phyloP scores from a whole-genome alignment of 371 early-diverging fungal genomes.

The Blakeslea trispora region DNA sequence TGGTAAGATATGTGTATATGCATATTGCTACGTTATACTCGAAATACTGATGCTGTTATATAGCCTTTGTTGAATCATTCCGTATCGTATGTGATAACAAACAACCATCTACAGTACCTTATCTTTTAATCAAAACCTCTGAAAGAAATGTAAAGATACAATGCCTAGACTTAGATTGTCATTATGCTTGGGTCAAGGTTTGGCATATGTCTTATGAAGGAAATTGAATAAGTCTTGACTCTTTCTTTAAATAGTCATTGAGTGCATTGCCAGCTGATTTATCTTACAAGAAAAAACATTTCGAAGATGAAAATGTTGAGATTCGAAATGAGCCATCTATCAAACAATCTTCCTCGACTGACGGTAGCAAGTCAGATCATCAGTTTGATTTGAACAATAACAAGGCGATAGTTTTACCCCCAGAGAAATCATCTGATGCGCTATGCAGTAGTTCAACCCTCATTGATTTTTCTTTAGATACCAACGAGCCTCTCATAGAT shows the following conservation, averaged over 20 bases:
- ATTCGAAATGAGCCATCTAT: no score
- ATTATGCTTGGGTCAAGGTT: slow-evolving; percentile 56
- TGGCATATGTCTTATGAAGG: neutral
- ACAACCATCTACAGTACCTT: slow-evolving; percentile 41
- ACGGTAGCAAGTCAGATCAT: no score
- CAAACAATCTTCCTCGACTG: no score
- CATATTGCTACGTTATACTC: no score
- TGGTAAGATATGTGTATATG: slow-evolving; percentile 27
- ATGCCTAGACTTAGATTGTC: slow-evolving; percentile 56
- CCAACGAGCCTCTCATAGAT: neutral
- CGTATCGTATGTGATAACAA: slow-evolving; percentile 29
- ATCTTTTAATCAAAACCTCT: slow-evolving; percentile 59
- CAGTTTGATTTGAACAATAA: neutral
- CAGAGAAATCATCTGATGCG: no score
- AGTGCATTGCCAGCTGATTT: neutral
- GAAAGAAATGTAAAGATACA: slow-evolving; percentile 61
- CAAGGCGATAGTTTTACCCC: neutral
- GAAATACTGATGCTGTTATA: no score
- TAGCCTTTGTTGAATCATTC: slow-evolving; percentile 53
- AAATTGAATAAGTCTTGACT: neutral
- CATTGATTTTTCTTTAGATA: neutral
- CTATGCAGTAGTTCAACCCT: neutral
- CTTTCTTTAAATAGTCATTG: neutral
- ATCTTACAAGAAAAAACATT: neutral
- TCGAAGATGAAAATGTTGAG: no score